Evolutionary conservation across 768 basidiomycete genomes (phyloP).

Genomic region (Phylloporus arenicola): DNA sequence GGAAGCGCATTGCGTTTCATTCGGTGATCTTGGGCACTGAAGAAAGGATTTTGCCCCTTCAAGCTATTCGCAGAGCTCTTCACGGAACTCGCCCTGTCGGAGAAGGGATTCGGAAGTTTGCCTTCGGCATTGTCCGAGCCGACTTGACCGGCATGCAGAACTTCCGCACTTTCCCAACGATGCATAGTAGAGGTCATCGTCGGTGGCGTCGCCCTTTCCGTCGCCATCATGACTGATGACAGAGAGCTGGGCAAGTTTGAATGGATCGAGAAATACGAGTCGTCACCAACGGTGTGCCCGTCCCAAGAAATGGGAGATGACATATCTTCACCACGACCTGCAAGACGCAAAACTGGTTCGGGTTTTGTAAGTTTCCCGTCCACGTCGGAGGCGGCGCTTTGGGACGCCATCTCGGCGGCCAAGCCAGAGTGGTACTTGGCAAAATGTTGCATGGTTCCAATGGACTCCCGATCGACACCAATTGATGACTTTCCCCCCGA

Average conservation of each 20-base stretch:
- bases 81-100: conserved; percentile 17
- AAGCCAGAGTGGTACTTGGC: conserved; percentile 54
- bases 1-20: conserved; percentile 14
- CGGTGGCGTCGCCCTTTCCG: conserved; percentile 59
- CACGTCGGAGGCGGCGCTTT: conserved; percentile 18
- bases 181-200: conserved; percentile 48
- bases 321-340: conserved; percentile 37
- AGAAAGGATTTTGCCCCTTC: conserved; percentile 34
- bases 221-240: conserved; percentile 42
- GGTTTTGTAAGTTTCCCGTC: conserved; percentile 19
- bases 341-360: conserved; percentile 39
- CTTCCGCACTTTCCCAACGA: conserved; percentile 67
- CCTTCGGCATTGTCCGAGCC: conserved; percentile 8
- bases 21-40: conserved; percentile 38
- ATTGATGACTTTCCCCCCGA: conserved; percentile 45
- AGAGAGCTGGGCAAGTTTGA: conserved; percentile 42
- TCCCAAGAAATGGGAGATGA: conserved; percentile 46
- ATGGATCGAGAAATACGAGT: conserved; percentile 46
- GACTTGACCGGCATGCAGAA: conserved; percentile 39
- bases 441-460: conserved; percentile 39
- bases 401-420: conserved; percentile 47
- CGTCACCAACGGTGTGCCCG: conserved; percentile 39
- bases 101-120: conserved; percentile 24
- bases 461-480: conserved; percentile 30
- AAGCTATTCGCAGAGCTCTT: conserved; percentile 12